Evolutionary conservation across 1,284 basidiomycete species (phyloP).

Genomic region (Inonotus hispidus): DNA sequence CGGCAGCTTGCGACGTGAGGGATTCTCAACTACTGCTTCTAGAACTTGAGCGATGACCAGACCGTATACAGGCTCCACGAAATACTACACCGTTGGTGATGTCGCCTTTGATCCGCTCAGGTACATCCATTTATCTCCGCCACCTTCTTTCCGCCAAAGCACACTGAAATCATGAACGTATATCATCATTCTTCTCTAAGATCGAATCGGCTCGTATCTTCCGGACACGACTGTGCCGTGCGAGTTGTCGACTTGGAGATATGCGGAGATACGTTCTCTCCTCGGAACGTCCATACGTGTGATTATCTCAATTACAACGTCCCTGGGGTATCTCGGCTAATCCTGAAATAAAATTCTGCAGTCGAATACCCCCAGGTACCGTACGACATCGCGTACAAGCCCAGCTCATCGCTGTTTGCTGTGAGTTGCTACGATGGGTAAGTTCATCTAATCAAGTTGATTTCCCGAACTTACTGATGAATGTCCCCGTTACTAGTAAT

Average conservation of each 20-base stretch:
- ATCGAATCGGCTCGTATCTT: slow-evolving; percentile 28
- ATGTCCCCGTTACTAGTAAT: not conserved
- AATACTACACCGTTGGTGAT: slow-evolving; percentile 27
- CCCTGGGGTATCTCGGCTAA: not conserved
- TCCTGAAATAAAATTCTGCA: slow-evolving; percentile 6
- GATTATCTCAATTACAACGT: not conserved
- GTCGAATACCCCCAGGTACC: slow-evolving; percentile 26
- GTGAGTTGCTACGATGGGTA: slow-evolving; percentile 32
- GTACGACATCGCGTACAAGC: slow-evolving; percentile 28
- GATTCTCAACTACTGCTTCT: not conserved
- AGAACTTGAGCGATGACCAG: not conserved
- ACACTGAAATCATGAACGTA: not conserved
- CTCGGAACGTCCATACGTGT: slow-evolving; percentile 6
- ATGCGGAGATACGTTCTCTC: slow-evolving; percentile 17
- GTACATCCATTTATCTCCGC: slow-evolving; percentile 22
- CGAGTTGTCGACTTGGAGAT: slow-evolving; percentile 28
- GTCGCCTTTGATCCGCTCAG: slow-evolving; percentile 31
- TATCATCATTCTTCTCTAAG: not conserved
- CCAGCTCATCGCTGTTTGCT: slow-evolving; percentile 24
- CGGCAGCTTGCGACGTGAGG: not conserved
- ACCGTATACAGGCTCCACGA: slow-evolving; percentile 4
- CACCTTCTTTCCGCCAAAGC: not conserved
- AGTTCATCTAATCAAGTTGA: slow-evolving; percentile 7
- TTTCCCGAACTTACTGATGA: not conserved
- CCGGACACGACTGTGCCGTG: slow-evolving; percentile 26